A percentile compares a stretch with the other conserved stretches of the same genome.
Evolutionary conservation across 345 rosid species (phyloP).

Genomic region (Microthlaspi erraticum): DNA sequence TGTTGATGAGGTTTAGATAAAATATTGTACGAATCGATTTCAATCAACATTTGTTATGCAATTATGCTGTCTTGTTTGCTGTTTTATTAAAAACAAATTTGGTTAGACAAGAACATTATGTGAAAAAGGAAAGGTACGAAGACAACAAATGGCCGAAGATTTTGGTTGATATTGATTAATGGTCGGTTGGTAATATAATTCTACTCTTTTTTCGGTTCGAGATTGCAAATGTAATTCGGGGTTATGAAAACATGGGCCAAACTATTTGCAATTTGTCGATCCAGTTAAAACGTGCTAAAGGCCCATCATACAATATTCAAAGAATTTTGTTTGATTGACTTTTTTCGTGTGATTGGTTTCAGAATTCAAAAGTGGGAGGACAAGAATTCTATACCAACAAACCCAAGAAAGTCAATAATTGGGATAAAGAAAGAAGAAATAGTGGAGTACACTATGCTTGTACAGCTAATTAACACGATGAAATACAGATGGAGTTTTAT

Average conservation of each 20-base stretch:
- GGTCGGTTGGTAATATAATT: slow-evolving; percentile 7
- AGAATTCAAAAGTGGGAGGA: slow-evolving; percentile 9
- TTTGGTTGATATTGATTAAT: neutral
- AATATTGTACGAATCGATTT: neutral
- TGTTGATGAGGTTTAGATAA: neutral
- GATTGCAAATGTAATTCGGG: neutral
- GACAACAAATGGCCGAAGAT: neutral
- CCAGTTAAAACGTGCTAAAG: neutral
- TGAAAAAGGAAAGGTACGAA: neutral
- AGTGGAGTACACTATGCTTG: slow-evolving; percentile 34
- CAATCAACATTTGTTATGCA: neutral
- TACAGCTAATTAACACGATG: slow-evolving; percentile 37
- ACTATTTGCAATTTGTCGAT: neutral
- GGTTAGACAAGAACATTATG: neutral
- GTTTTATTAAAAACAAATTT: neutral
- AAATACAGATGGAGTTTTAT: slow-evolving; percentile 23
- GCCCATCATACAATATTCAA: slow-evolving; percentile 3
- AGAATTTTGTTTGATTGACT: no score
- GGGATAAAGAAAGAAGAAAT: neutral
- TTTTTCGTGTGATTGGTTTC: neutral
- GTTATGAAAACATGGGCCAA: slow-evolving; percentile 6
- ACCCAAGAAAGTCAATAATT: neutral
- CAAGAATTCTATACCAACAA: neutral
- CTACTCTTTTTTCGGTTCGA: neutral
- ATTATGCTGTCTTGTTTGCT: no score